phyloP scores from a whole-genome alignment of 2,329 filamentous ascomycete genomes.

The Alternaria infectoria region DNA sequence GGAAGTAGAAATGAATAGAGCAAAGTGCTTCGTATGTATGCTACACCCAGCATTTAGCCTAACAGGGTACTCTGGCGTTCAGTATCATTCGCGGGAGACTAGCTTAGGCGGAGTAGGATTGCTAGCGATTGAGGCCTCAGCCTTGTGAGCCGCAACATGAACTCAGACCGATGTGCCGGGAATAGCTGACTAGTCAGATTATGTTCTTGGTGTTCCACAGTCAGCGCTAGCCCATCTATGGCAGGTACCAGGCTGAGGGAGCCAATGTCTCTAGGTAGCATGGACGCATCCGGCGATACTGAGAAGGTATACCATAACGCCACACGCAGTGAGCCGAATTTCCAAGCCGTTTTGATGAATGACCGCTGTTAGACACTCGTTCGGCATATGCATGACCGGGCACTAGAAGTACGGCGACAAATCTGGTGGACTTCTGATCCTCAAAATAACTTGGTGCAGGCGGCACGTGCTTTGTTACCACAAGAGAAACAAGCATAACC shows the following conservation, averaged over 20 bases:
- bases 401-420: not conserved
- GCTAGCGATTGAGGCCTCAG: not conserved
- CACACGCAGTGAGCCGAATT: not conserved
- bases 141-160: not conserved
- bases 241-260: not conserved
- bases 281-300: not conserved
- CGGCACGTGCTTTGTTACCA: not conserved
- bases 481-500: not conserved
- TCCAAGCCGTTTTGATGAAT: not conserved
- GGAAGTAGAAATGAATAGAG: not conserved
- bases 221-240: not conserved
- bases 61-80: not conserved
- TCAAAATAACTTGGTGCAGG: not conserved
- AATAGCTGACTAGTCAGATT: not conserved
- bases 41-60: not conserved
- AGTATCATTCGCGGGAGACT: not conserved
- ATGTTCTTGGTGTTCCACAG: not conserved
- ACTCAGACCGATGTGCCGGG: not conserved
- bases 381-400: not conserved
- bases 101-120: not conserved
- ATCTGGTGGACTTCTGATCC: not conserved
- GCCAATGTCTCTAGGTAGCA: not conserved
- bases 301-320: not conserved
- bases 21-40: not conserved
- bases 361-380: not conserved